Evolutionary conservation across 352 stramenopile genomes (phyloP).

Genomic region (Phytophthora quininea): DNA sequence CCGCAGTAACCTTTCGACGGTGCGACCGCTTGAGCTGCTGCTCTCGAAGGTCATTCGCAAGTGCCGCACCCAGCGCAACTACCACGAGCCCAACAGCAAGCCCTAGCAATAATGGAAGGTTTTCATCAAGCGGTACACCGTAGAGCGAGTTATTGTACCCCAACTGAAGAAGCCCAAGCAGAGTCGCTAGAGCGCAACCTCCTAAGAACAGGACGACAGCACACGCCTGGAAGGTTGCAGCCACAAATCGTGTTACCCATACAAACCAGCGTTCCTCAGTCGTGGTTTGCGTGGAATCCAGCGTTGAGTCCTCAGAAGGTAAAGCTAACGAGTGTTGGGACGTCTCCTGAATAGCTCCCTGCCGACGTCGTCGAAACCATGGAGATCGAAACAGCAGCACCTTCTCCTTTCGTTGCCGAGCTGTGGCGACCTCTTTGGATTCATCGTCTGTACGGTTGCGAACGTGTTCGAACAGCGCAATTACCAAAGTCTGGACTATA

Average conservation of each 20-base stretch:
- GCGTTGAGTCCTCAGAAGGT: slow-evolving; percentile 35
- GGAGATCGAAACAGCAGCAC: slow-evolving; percentile 59
- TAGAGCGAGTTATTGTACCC: slow-evolving; percentile 59
- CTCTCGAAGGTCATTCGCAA: slow-evolving; percentile 59
- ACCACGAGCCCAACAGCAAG: slow-evolving; percentile 39
- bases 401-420: slow-evolving; percentile 79
- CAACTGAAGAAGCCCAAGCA: slow-evolving; percentile 59
- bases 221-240: slow-evolving; percentile 41
- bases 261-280: slow-evolving; percentile 82
- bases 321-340: slow-evolving; percentile 6
- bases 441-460: slow-evolving; percentile 70
- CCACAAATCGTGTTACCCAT: slow-evolving; percentile 60
- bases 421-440: slow-evolving; percentile 53
- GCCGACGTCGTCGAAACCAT: slow-evolving; percentile 25
- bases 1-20: slow-evolving; percentile 17
- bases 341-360: not conserved
- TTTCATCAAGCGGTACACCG: slow-evolving; percentile 55
- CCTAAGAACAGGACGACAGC: slow-evolving; percentile 47
- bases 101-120: slow-evolving; percentile 44
- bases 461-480: slow-evolving; percentile 62
- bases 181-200: slow-evolving; percentile 51
- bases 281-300: slow-evolving; percentile 55
- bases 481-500: slow-evolving; percentile 34
- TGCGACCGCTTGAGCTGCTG: slow-evolving; percentile 35
- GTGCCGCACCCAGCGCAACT: slow-evolving; percentile 51